phyloP scores from a whole-genome alignment of 331 rosid genomes.

The Quercus phellos region DNA sequence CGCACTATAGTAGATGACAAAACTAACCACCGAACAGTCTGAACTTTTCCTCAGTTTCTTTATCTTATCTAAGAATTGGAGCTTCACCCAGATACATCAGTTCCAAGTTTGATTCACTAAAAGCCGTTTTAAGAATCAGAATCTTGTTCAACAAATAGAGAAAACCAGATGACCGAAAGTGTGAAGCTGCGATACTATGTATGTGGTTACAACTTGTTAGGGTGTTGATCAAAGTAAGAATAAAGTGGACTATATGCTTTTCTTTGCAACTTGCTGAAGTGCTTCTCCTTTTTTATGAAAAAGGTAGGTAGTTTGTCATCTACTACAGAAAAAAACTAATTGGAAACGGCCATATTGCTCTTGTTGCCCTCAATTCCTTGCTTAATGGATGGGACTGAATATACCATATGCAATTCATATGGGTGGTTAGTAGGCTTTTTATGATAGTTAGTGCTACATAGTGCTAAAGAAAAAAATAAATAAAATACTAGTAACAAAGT shows the following conservation, averaged over 20 bases:
- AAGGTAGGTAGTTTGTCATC: conserved; percentile 49
- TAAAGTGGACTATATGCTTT: conserved; percentile 48
- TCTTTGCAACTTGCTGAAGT: conserved; percentile 41
- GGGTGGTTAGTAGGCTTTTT: neutral
- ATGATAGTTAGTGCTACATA: neutral
- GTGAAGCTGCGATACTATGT: conserved; percentile 14
- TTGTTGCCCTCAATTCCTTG: conserved; percentile 6
- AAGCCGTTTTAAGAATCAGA: conserved; percentile 30
- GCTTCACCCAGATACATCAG: neutral
- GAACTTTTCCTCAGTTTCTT: neutral
- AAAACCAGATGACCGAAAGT: conserved; percentile 33
- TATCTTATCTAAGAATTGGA: neutral
- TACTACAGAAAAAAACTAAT: conserved; percentile 13
- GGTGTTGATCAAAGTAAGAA: conserved; percentile 39
- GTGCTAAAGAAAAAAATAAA: neutral
- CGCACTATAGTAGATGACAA: neutral
- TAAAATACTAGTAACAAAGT: neutral
- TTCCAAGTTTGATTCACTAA: neutral
- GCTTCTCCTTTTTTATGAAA: conserved; percentile 30
- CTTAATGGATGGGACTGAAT: conserved; percentile 4
- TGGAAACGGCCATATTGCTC: conserved; percentile 31
- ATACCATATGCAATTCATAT: neutral
- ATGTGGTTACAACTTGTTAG: conserved; percentile 26
- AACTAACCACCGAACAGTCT: no score
- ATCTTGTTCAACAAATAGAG: neutral